Conservation (phyloP, 208 protist genomes). For the Leishmania martiniquensis region DNA sequence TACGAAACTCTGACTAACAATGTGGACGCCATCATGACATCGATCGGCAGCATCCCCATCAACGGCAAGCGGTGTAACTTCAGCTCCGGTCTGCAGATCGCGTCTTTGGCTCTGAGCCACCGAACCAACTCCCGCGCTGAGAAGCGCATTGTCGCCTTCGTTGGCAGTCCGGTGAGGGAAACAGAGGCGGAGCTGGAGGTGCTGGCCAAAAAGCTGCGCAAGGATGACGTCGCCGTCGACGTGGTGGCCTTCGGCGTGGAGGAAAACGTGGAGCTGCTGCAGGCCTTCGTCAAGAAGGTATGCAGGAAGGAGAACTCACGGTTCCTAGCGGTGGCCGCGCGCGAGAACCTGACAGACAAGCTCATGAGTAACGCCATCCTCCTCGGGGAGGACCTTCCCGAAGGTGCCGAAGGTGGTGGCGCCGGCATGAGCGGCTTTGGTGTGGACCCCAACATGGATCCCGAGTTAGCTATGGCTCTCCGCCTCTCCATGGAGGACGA, state of each 20-base stretch:
- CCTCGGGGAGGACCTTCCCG: constrained; percentile 44
- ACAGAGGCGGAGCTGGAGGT: constrained; percentile 86
- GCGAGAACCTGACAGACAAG: constrained; percentile 90
- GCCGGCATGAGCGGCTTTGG: constrained; percentile 62
- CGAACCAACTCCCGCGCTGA: constrained; percentile 94
- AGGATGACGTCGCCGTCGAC: constrained; percentile 97
- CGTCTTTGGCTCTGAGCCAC: constrained; percentile 97
- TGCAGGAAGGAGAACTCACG: constrained; percentile 87
- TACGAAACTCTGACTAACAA: constrained; percentile 96
- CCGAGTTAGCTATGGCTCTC: constrained; percentile 96
- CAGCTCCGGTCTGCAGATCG: constrained; percentile 90
- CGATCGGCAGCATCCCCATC: constrained; percentile 90
- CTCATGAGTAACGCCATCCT: constrained; percentile 94
- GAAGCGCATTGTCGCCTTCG: constrained; percentile 98
- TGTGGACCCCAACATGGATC: constrained; percentile 93
- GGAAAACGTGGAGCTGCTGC: constrained; percentile 90
- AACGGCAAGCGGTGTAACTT: constrained; percentile 91
- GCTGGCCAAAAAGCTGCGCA: constrained; percentile 96
- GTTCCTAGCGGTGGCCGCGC: constrained; percentile 79
- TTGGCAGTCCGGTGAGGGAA: constrained; percentile 95
- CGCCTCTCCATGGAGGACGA: constrained; percentile 96
- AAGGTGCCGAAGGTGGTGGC: constrained; percentile 22
- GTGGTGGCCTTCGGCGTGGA: constrained; percentile 96
- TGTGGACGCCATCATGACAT: constrained; percentile 93
- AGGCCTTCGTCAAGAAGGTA: constrained; percentile 91